Percentiles rank a stretch among this genome's conserved stretches.
Conservation (phyloP, 2,329 filamentous ascomycete species). For the Didymellaceae sp. region DNA sequence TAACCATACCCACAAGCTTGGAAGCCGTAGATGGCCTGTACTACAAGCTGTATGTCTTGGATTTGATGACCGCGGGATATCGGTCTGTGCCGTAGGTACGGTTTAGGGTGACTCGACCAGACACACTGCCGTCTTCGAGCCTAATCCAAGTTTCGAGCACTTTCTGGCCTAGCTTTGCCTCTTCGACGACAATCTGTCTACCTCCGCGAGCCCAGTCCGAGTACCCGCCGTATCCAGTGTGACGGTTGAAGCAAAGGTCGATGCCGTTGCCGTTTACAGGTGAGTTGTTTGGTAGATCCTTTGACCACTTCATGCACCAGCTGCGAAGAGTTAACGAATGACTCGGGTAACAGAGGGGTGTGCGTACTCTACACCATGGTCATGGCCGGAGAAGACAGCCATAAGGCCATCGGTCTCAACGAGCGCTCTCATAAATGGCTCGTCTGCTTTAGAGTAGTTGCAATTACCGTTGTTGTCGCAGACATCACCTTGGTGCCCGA, state of each 20-base stretch:
- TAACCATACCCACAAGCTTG: neutral
- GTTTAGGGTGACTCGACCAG: conserved; percentile 63
- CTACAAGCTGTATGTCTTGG: conserved; percentile 9
- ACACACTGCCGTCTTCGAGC: conserved; percentile 62
- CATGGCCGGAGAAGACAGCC: conserved; percentile 67
- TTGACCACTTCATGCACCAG: conserved; percentile 52
- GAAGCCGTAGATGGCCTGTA: neutral
- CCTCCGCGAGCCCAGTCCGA: conserved; percentile 67
- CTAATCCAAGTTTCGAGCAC: conserved; percentile 67
- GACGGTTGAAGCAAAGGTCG: conserved; percentile 66
- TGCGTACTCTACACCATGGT: conserved; percentile 56
- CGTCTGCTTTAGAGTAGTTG: conserved; percentile 58
- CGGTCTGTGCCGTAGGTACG: conserved; percentile 63
- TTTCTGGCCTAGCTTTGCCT: conserved; percentile 48
- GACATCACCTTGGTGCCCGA: conserved; percentile 31
- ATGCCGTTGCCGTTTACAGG: conserved; percentile 52
- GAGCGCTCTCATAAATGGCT: conserved; percentile 68
- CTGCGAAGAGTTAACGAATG: neutral
- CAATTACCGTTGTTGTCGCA: conserved; percentile 27
- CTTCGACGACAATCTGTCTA: conserved; percentile 60
- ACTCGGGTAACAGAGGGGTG: too few relatives aligned
- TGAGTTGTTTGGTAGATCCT: conserved; percentile 35
- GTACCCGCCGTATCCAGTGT: conserved; percentile 74
- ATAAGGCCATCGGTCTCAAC: conserved; percentile 57
- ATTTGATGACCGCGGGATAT: conserved; percentile 52